Conservation (phyloP, 2,329 filamentous ascomycete species). For the Claviceps pazoutovae region DNA sequence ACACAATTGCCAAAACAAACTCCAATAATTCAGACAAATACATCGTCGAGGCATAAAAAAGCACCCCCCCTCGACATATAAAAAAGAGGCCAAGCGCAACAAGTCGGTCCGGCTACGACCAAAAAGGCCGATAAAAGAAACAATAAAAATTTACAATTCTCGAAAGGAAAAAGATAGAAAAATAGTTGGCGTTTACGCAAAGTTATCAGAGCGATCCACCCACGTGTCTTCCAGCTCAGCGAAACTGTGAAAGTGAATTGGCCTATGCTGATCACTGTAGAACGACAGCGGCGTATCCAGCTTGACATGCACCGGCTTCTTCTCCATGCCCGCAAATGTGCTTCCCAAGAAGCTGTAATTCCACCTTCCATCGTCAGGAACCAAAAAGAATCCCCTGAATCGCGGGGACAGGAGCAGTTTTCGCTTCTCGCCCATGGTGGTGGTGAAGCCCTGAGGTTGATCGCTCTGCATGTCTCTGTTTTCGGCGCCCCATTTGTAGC, state of each 20-base stretch:
- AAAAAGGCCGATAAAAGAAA: not conserved
- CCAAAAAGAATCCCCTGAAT: constrained; percentile 90
- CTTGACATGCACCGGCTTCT: constrained; percentile 82
- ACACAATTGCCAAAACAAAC: too few species aligned
- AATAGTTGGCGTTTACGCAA: constrained; percentile 46
- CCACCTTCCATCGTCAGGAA: constrained; percentile 81
- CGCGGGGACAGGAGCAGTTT: constrained; percentile 87
- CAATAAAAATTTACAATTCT: not conserved
- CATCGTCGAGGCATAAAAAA: too few species aligned
- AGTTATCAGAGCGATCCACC: constrained; percentile 85
- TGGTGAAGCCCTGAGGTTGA: constrained; percentile 86
- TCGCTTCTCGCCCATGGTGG: constrained; percentile 85
- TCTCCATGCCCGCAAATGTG: constrained; percentile 74
- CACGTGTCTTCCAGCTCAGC: constrained; percentile 93
- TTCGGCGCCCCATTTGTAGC: constrained; percentile 93
- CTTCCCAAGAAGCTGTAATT: constrained; percentile 98
- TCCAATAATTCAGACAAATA: too few species aligned
- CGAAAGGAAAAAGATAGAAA: too few species aligned
- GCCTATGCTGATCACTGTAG: constrained; percentile 84
- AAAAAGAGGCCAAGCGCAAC: too few species aligned
- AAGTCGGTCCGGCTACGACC: too few species aligned
- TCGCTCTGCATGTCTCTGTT: constrained; percentile 90
- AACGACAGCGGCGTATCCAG: constrained; percentile 83
- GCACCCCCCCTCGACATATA: too few species aligned
- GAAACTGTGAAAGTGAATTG: constrained; percentile 94